Evolutionary conservation across 768 basidiomycete genomes (phyloP).

Genomic region (Candolleomyces aberdarensis): DNA sequence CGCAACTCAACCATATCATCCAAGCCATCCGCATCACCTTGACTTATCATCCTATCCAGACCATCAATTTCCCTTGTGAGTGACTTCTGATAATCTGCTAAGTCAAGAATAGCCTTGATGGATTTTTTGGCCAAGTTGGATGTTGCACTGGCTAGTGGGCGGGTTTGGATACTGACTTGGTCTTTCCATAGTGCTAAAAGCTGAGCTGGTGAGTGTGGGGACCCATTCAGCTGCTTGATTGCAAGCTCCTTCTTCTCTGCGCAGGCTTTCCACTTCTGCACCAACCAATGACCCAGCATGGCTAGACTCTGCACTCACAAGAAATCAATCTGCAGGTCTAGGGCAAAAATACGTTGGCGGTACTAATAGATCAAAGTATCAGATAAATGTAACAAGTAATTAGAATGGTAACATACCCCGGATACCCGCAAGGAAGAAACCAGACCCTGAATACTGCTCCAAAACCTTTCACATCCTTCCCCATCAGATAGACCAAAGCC

Average conservation of each 20-base stretch:
- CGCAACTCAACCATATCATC: neutral
- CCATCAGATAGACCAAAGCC: constrained; percentile 14
- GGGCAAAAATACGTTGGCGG: constrained; percentile 22
- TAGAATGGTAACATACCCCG: constrained; percentile 18
- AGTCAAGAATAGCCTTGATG: neutral
- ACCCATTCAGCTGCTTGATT: neutral
- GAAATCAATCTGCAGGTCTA: constrained; percentile 22
- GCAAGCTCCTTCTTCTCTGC: constrained; percentile 3
- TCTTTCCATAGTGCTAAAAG: constrained; percentile 13
- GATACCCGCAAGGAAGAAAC: constrained; percentile 25
- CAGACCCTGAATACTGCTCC: constrained; percentile 2
- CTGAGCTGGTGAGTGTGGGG: neutral
- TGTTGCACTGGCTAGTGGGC: neutral
- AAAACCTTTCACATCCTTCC: too few relatives aligned
- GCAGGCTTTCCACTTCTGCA: constrained; percentile 1
- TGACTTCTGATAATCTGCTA: neutral
- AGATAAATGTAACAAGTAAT: neutral
- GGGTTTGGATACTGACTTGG: constrained; percentile 19
- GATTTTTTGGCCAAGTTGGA: neutral
- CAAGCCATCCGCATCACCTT: neutral
- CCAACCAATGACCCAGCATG: constrained; percentile 16
- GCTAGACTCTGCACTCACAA: constrained; percentile 10
- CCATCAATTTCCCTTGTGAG: neutral
- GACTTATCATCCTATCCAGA: neutral
- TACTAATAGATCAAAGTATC: constrained; percentile 11